Evolutionary conservation across 1,139 yeast species (phyloP), one percentile per base, ranked within the genome.

Genomic region (Yamadazyma triangularis): DNA sequence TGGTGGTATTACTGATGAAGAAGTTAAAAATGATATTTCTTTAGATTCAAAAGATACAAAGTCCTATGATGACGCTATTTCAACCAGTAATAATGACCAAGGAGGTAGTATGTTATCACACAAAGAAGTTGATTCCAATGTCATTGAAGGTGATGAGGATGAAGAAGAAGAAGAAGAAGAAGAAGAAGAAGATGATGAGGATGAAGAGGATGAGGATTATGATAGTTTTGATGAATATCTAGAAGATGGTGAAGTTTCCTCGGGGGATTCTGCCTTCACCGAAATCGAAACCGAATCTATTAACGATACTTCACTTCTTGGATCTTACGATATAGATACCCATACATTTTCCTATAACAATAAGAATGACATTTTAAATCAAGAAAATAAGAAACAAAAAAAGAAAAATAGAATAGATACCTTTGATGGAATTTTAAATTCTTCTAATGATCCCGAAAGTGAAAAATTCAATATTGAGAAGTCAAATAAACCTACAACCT

Each of bases 231-330:
- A 45, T 6, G 52, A 47, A 23, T 53, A 49, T 19, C 47, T 44
- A n/a, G 53, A 50, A 16, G 48, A 41, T 11, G 52, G 44, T 7
- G 65, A 56, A 11, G 45, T 42, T 1, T 55, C 63, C 0, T 57
- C 70, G 1, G 43, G 57, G 2, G 72, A 66, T 33, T 65, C 72
- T 0, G 71, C 71, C 4, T 67, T 67, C 35, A 67, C 73, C 1
- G 73, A 67, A 35, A 58, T 67, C 13, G 72, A 67, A 33, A 56
- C 60, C 4, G 70, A 60, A 29, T 64, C 72, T 1, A 46, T 64
- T 19, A 36, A 60, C 25, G 64, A 58, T 23, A 51, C 64, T 4
- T 60, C 68, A 0, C 39, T 58, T 11, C 32, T 63, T 20, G 60
- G 52, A 23, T 52, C 66, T 0, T 60, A 41, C 28, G 20, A 18